Base-by-base conservation (phyloP, 352 stramenopile genomes). In the Phytopythium boreale region DNA sequence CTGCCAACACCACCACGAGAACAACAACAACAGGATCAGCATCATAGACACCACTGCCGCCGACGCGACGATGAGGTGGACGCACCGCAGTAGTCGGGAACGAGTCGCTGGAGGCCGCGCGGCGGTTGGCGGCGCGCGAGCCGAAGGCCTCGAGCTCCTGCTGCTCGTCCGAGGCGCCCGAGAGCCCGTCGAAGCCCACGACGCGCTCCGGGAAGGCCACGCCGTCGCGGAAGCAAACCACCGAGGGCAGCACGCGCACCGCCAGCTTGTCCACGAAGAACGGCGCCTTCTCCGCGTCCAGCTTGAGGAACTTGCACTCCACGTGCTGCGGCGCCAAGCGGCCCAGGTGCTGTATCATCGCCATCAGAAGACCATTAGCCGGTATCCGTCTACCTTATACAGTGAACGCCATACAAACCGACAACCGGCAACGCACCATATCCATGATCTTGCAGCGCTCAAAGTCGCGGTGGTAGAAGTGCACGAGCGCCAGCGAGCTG, bases 401-500 rank as follows among this genome's bases (percentile, higher is more conserved):
- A n/a, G n/a, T n/a, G n/a, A n/a, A n/a, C n/a, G n/a, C n/a, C n/a
- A n/a, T n/a, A n/a, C n/a, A n/a, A n/a, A n/a, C n/a, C n/a, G n/a
- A n/a, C 46, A 46, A 53, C 43, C 22, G 0, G 10, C 9, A 24
- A 10, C 44, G 11, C 22, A 82, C 74, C 79, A 90, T 97, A 74
- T 99, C 95, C 93, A 99, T 98, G 69, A 99, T 96, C 77, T 98
- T 98, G 80, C 95, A 99, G 27, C 89, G 81, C 76, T 98, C 89
- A 80, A 99, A 99, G 64, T 99, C 97, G 34, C 95, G 84, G 74
- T 99, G 96, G 79, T 97, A 99, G 62, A 98, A 98, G 64, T 98
- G 95, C 39, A 98, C 87, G 4, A 97, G 82, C 37, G 87, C 95
- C 56, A 87, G 76, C 36, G 80, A 77, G 59, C 77, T 92, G 12